Percentiles rank a stretch among this genome's conserved stretches.
Evolutionary conservation across 495 filamentous ascomycete genomes (phyloP).

Genomic region (Xylaria grammica): DNA sequence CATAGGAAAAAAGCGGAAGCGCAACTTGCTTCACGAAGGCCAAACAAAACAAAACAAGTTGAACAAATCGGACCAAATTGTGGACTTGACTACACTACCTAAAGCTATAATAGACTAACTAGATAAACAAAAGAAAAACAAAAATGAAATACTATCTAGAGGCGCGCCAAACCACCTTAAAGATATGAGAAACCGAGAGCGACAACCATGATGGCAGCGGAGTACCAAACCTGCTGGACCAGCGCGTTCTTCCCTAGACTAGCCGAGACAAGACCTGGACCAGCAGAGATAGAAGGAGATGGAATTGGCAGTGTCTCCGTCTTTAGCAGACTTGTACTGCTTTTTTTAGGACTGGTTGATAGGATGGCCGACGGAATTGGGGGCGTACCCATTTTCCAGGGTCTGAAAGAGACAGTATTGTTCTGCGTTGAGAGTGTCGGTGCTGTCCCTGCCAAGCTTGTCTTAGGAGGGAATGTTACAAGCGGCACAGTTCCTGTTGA

Average conservation of each 20-base stretch:
- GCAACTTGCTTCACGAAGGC: constrained; percentile 1
- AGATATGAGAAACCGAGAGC: constrained; percentile 14
- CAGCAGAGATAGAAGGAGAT: constrained; percentile 2
- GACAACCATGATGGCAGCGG: constrained; percentile 7
- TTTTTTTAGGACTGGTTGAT: not conserved
- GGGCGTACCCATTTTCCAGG: not conserved
- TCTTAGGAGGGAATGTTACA: not conserved
- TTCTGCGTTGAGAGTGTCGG: constrained; percentile 9
- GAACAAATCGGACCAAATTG: constrained; percentile 7
- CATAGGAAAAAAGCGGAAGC: constrained; percentile 2
- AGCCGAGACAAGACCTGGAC: not conserved
- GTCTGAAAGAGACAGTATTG: constrained; percentile 6
- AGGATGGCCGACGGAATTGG: not conserved
- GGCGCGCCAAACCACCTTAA: constrained; percentile 3
- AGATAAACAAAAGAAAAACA: constrained; percentile 11
- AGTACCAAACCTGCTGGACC: not conserved
- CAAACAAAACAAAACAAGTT: constrained; percentile 9
- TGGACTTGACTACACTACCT: constrained; percentile 4
- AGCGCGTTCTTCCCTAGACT: constrained; percentile 3
- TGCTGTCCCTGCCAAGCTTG: constrained; percentile 5
- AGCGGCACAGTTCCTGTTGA: not conserved
- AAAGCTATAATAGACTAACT: constrained; percentile 4
- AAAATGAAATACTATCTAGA: constrained; percentile 13
- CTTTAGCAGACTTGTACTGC: not conserved
- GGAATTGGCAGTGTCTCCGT: not conserved